Evolutionary conservation across 2,329 filamentous ascomycete species (phyloP).

Genomic region (Fusarium clavum): DNA sequence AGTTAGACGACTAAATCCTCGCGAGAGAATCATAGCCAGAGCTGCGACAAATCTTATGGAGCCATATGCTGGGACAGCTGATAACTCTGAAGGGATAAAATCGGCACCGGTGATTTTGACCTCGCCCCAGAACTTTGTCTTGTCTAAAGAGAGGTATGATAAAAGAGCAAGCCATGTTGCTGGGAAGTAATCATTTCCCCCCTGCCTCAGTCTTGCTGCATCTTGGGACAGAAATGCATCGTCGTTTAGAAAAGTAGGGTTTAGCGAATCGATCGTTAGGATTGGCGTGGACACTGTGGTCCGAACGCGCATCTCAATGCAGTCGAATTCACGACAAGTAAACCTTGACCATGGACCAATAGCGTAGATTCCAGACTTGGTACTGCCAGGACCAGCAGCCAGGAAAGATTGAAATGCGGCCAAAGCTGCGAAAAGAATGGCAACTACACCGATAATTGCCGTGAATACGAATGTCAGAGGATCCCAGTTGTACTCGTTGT

Average conservation of each 20-base stretch:
- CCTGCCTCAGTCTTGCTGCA: neutral
- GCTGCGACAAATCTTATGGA: neutral
- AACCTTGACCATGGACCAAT: neutral
- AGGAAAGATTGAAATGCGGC: neutral
- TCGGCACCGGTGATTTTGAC: neutral
- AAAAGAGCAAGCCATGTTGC: neutral
- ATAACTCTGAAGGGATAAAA: neutral
- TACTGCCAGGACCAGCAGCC: neutral
- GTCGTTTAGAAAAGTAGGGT: too few species aligned
- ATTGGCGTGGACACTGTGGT: fast-evolving
- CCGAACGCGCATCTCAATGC: neutral
- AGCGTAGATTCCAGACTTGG: neutral
- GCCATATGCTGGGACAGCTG: neutral
- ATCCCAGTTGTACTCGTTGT: neutral
- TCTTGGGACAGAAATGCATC: too few species aligned
- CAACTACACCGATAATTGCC: neutral
- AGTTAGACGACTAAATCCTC: fast-evolving
- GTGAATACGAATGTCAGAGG: neutral
- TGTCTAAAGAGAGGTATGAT: neutral
- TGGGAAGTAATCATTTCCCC: neutral
- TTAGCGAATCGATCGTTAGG: too few species aligned
- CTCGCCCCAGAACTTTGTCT: neutral
- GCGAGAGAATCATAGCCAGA: neutral
- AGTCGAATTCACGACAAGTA: neutral
- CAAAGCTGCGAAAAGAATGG: fast-evolving